Conservation (phyloP, 2,329 filamentous ascomycete species). For the Raffaelea ambrosiae region DNA sequence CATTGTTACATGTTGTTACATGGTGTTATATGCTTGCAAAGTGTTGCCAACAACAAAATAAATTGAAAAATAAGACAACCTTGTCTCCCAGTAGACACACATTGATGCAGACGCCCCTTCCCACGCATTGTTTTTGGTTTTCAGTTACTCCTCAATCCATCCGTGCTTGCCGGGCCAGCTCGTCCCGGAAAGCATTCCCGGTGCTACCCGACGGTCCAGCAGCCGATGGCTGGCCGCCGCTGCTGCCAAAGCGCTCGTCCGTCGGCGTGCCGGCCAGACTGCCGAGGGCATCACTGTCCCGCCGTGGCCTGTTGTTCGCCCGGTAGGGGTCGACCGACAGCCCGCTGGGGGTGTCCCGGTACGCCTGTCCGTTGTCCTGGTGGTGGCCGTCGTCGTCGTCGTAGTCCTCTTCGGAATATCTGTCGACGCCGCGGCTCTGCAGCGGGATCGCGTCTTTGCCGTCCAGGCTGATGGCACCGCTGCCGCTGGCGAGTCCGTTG, state of each 20-base stretch:
- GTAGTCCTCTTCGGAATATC: slow-evolving; percentile 16
- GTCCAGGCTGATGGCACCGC: slow-evolving; percentile 19
- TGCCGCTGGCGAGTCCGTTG: neutral
- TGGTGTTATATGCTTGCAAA: too few relatives aligned
- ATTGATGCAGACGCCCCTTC: too few relatives aligned
- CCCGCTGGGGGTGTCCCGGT: slow-evolving; percentile 7
- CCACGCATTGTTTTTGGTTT: too few relatives aligned
- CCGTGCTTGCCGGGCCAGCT: neutral
- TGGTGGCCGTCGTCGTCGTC: slow-evolving; percentile 5
- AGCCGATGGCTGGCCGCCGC: slow-evolving; percentile 8
- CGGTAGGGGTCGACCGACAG: slow-evolving; percentile 9
- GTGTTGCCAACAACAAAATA: too few relatives aligned
- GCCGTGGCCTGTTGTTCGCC: slow-evolving; percentile 15
- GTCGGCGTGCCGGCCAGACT: slow-evolving; percentile 40
- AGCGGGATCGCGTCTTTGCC: slow-evolving; percentile 36
- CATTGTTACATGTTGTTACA: too few relatives aligned
- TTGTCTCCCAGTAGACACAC: too few relatives aligned
- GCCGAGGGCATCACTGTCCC: slow-evolving; percentile 40
- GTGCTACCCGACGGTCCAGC: slow-evolving; percentile 6
- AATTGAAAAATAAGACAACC: too few relatives aligned
- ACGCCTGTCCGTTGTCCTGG: slow-evolving; percentile 16
- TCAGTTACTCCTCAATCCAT: neutral
- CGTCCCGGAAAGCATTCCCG: slow-evolving; percentile 37
- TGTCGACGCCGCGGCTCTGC: slow-evolving; percentile 25
- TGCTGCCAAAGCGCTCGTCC: slow-evolving; percentile 29